phyloP scores from a whole-genome alignment of 345 rosid species.

The Citrus maxima region DNA sequence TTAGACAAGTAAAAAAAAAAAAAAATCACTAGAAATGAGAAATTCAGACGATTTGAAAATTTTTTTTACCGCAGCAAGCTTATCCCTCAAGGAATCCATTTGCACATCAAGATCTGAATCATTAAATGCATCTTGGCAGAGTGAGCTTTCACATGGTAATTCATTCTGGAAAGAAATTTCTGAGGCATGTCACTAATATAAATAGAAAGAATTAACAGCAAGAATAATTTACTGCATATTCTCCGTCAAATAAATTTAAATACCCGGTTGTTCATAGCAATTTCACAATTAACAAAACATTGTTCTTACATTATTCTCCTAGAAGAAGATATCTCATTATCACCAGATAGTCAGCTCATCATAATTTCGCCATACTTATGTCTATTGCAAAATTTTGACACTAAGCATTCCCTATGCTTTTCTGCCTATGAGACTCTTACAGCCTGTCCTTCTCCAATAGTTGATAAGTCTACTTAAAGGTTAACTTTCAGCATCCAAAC shows the following conservation, averaged over 20 bases:
- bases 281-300: background rate
- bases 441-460: background rate
- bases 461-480: background rate
- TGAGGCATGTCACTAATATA: background rate
- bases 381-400: background rate
- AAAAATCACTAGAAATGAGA: background rate
- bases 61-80: conserved; percentile 57
- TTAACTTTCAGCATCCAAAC: background rate
- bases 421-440: background rate
- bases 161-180: conserved; percentile 31
- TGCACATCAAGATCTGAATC: conserved; percentile 58
- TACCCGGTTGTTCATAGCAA: background rate
- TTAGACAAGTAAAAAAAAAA: background rate
- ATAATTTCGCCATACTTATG: background rate
- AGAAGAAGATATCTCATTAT: background rate
- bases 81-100: conserved; percentile 59
- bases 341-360: background rate
- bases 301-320: background rate
- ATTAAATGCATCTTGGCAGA: conserved; percentile 30
- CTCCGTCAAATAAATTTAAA: background rate
- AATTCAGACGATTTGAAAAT: background rate
- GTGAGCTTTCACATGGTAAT: conserved; percentile 27
- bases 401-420: background rate
- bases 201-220: background rate
- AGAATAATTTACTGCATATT: background rate